Evolutionary conservation across 768 basidiomycete species (phyloP), one percentile per base, ranked within the genome.

Genomic region (Boletales sp.): DNA sequence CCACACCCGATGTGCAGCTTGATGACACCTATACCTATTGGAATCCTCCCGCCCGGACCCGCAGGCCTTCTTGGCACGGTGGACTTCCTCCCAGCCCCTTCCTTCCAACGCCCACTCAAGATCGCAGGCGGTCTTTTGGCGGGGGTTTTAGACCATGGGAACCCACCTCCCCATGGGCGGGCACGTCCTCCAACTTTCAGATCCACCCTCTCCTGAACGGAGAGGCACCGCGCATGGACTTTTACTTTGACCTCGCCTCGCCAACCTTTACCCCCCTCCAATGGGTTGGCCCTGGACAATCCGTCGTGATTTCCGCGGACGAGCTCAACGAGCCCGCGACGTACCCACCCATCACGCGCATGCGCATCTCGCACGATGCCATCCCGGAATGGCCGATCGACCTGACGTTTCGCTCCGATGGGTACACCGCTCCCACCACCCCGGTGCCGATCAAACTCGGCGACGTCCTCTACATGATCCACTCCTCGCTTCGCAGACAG

Each of bases 381-480:
- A 71, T 84, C 43, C 79, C 81, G 0, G 58, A 75, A n/a, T 87
- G 84, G 84, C 78, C 82, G 13, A 72, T 86, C 45, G 74, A 78
- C 50, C 63, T 87, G 43, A 68, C 74, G 40, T 73, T 70, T 55
- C 66, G 69, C 11, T 51, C 62, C 32, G 60, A 64, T 52, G 67
- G 30, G 39, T 66, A 61, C 44, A 31, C 62, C 50, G 34, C 7
- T 15, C 30, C 62, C 55, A 50, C 63, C 42, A 34, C 49, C 3
- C 48, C 58, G 18, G 72, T 72, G 2, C 74, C 77, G 3, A 80
- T 87, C 57, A 77, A 74, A 3, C 66, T 86, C 4, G 73, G 75
- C n/a, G 84, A 85, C 55, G 73, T 87, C 17, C 69, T 86, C 41
- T 65, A 71, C 47, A 73, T 72, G 41, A 69, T 85, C 38, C 75